Evolutionary conservation across 805 yeast genomes (phyloP).

Genomic region (Cyberlindnera misumaiensis): DNA sequence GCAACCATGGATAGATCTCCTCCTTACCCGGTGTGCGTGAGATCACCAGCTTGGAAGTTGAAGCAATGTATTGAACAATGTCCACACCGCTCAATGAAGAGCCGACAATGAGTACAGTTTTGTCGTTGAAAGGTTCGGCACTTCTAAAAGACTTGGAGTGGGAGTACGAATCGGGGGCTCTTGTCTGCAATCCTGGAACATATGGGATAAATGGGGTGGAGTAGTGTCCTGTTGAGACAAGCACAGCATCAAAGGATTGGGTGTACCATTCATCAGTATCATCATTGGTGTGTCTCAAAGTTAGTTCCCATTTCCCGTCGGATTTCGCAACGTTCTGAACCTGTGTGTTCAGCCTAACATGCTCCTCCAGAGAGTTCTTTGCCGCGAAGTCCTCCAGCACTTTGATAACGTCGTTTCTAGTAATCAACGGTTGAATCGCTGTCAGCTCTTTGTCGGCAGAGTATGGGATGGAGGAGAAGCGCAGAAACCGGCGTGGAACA

Average conservation of each 20-base stretch:
- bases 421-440: slow-evolving; percentile 2
- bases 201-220: slow-evolving; percentile 49
- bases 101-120: slow-evolving; percentile 38
- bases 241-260: slow-evolving; percentile 47
- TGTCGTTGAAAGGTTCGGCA: slow-evolving; percentile 31
- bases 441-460: not conserved
- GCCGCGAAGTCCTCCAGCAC: slow-evolving; percentile 2
- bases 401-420: slow-evolving; percentile 2
- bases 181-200: slow-evolving; percentile 40
- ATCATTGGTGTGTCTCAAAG: slow-evolving; percentile 14
- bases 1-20: slow-evolving; percentile 5
- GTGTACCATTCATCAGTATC: slow-evolving; percentile 30
- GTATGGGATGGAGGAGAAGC: slow-evolving; percentile 21
- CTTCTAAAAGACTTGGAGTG: slow-evolving; percentile 30
- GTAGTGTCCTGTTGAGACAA: slow-evolving; percentile 53
- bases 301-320: slow-evolving; percentile 27
- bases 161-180: slow-evolving; percentile 22
- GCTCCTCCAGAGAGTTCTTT: slow-evolving; percentile 1
- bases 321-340: slow-evolving; percentile 7
- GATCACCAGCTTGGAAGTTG: slow-evolving; percentile 40
- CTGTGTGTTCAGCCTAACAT: slow-evolving; percentile 5
- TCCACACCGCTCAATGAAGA: slow-evolving; percentile 37
- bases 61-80: slow-evolving; percentile 34
- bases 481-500: slow-evolving; percentile 29
- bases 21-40: slow-evolving; percentile 25